These are phyloP conservation scores for Xerophyta viscosa DNA, from an alignment of 106 monocot species.

Conservation along the genomic window DNA sequence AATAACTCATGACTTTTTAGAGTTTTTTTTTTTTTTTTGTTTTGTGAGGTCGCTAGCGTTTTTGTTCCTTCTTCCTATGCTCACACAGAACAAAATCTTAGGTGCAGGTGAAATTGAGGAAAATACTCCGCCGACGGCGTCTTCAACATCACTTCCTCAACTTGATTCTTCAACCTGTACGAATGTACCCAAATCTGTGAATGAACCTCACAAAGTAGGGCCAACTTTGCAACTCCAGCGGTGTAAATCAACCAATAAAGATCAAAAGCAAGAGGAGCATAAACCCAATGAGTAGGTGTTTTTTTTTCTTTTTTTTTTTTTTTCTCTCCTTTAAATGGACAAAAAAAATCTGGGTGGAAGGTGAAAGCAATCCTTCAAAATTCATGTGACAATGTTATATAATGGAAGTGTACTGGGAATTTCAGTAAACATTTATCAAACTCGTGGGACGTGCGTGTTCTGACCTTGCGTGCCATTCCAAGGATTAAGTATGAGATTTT, in stretches of 20 bases:
- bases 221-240: conserved; percentile 25
- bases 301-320: too few relatives aligned
- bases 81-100: background rate
- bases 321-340: background rate
- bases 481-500: too few relatives aligned
- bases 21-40: background rate
- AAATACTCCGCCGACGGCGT: conserved; percentile 4
- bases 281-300: background rate
- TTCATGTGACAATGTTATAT: too few relatives aligned
- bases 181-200: background rate
- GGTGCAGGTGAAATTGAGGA: conserved; percentile 32
- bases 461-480: too few relatives aligned
- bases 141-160: conserved; percentile 8
- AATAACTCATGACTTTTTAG: too few relatives aligned
- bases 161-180: conserved; percentile 3
- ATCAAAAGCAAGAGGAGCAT: background rate
- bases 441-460: too few relatives aligned
- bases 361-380: too few relatives aligned
- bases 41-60: background rate
- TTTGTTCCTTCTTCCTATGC: background rate
- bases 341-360: background rate
- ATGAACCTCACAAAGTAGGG: conserved; percentile 17
- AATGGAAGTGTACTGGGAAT: too few relatives aligned
- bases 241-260: conserved; percentile 22
- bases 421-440: too few relatives aligned